These are phyloP conservation scores for Blastomyces parvus DNA, from an alignment of 2,329 filamentous ascomycete genomes.

Conservation along the genomic window DNA sequence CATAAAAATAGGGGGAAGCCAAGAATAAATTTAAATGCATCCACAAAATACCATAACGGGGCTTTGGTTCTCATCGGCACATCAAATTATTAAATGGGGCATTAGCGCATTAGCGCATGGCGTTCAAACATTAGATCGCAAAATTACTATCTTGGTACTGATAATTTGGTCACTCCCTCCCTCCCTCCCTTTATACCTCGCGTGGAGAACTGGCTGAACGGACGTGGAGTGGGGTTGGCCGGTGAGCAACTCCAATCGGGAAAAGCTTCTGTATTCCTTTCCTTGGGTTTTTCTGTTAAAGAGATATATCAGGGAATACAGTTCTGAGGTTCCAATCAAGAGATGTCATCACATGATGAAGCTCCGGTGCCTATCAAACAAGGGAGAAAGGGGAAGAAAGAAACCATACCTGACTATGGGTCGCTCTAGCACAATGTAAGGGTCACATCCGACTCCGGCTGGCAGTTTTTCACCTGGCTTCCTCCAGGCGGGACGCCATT, in stretches of 20 bases:
- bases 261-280: not conserved
- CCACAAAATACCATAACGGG: not conserved
- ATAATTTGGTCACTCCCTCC: not conserved
- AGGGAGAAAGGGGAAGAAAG: not conserved
- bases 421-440: conserved; percentile 22
- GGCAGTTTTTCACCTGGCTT: conserved; percentile 26
- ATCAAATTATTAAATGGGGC: not conserved
- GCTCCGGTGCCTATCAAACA: not conserved
- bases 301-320: not conserved
- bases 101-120: not conserved
- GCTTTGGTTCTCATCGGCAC: not conserved
- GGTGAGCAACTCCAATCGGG: not conserved
- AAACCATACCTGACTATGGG: not conserved
- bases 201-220: not conserved
- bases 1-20: not conserved
- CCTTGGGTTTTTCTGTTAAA: not conserved
- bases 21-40: not conserved
- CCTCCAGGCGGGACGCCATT: conserved; percentile 24
- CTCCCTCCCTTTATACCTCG: not conserved
- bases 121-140: not conserved
- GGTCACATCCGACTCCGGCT: conserved; percentile 20
- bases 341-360: not conserved
- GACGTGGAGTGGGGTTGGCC: not conserved
- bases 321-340: not conserved
- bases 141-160: not conserved